These are phyloP conservation scores for Astrephomene gubernaculifera DNA, from an alignment of 139 green algal species.

Conservation along the genomic window DNA sequence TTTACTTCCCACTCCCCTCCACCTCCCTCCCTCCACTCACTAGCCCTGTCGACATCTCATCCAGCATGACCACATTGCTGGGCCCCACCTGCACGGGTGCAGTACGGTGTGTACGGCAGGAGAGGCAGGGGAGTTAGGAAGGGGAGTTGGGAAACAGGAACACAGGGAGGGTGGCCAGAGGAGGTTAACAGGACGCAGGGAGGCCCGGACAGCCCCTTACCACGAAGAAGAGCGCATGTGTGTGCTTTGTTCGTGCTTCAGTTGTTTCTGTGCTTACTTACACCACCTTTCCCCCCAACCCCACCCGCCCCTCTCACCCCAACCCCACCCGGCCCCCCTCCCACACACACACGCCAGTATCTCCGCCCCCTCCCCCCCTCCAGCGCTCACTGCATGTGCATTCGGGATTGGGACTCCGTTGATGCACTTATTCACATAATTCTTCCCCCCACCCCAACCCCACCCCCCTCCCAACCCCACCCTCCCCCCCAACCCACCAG, in stretches of 20 bases:
- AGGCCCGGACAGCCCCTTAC: neutral
- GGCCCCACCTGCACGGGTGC: slow-evolving; percentile 56
- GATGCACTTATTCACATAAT: too few species aligned
- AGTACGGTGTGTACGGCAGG: too few species aligned
- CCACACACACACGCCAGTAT: neutral
- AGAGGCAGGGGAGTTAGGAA: too few species aligned
- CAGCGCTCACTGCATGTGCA: neutral
- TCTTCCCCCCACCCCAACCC: neutral
- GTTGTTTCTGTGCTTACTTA: too few species aligned
- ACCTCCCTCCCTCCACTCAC: neutral
- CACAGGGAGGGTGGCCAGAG: too few species aligned
- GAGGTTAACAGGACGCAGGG: neutral
- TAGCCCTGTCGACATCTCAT: slow-evolving; percentile 74
- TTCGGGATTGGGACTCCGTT: too few species aligned
- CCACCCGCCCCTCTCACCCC: neutral
- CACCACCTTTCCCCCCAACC: neutral
- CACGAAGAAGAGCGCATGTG: too few species aligned
- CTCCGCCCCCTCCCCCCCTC: neutral
- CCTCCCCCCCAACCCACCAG: slow-evolving; percentile 34
- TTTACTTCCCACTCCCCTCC: neutral
- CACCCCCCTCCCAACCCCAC: neutral
- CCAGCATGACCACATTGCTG: slow-evolving; percentile 64
- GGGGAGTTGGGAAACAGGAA: too few species aligned
- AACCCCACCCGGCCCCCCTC: neutral
- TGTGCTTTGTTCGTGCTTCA: too few species aligned